Conservation (phyloP, 192 early-diverging fungal genomes). For the Coemansia sp. region DNA sequence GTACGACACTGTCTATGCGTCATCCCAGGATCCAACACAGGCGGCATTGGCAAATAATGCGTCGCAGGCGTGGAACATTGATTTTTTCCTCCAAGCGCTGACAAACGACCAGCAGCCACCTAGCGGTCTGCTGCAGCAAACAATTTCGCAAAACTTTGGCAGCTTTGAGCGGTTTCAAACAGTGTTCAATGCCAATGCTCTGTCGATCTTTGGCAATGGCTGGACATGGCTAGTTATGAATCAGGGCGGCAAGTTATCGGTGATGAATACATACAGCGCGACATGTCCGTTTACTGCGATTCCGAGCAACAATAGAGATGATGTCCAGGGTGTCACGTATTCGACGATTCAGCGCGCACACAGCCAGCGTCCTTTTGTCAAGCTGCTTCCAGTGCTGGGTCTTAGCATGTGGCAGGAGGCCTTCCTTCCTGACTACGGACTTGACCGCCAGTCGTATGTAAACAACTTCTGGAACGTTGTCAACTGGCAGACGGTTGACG, state of each 20-base stretch:
- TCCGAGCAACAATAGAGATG: constrained; percentile 12
- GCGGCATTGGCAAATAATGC: constrained; percentile 43
- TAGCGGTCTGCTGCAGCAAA: constrained; percentile 22
- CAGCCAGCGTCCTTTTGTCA: constrained; percentile 22
- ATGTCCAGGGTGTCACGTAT: constrained; percentile 22
- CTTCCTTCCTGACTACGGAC: constrained; percentile 45
- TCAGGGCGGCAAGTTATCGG: constrained; percentile 32
- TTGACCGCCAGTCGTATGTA: constrained; percentile 45
- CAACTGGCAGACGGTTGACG: constrained; percentile 48
- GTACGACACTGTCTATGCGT: constrained; percentile 27
- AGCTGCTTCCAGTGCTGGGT: constrained; percentile 38
- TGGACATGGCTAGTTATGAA: constrained; percentile 56
- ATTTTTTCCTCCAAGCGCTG: constrained; percentile 52
- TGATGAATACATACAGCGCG: constrained; percentile 53
- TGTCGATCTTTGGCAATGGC: constrained; percentile 52
- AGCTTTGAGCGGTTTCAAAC: constrained; percentile 46
- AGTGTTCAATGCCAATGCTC: constrained; percentile 31
- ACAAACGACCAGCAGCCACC: constrained; percentile 20
- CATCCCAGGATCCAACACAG: constrained; percentile 35
- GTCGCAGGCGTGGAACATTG: constrained; percentile 56
- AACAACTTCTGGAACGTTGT: constrained; percentile 49
- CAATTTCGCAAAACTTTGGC: constrained; percentile 34
- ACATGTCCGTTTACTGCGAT: constrained; percentile 41
- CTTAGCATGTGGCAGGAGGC: constrained; percentile 58
- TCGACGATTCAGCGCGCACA: constrained; percentile 19